phyloP scores from a whole-genome alignment of 495 filamentous ascomycete genomes.

The Aspergillus asperescens region DNA sequence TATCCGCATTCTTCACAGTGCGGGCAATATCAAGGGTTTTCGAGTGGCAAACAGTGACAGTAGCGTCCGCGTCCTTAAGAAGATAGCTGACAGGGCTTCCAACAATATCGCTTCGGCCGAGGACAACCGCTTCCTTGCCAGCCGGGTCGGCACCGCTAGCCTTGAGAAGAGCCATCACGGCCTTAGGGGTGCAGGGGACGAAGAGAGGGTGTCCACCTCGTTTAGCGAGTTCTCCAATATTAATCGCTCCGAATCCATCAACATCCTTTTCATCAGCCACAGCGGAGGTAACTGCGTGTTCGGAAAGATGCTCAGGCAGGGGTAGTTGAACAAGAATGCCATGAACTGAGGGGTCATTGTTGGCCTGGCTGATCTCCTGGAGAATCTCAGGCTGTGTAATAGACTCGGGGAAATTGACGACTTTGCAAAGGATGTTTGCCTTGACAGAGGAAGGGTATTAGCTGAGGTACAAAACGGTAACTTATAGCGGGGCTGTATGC shows the following conservation, averaged over 20 bases:
- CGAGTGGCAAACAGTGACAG: constrained; percentile 94
- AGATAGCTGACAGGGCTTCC: constrained; percentile 94
- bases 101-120: constrained; percentile 94
- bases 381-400: constrained; percentile 83
- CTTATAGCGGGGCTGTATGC: neutral
- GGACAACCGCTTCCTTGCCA: constrained; percentile 91
- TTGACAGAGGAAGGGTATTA: constrained; percentile 31
- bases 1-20: constrained; percentile 77
- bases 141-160: constrained; percentile 75
- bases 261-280: constrained; percentile 95
- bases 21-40: constrained; percentile 67
- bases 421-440: constrained; percentile 83
- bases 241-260: constrained; percentile 88
- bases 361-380: constrained; percentile 71
- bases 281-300: constrained; percentile 81
- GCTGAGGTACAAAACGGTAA: neutral
- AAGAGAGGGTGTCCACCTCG: constrained; percentile 83
- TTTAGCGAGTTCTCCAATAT: constrained; percentile 95
- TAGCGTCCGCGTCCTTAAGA: constrained; percentile 90
- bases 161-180: constrained; percentile 86
- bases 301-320: constrained; percentile 79
- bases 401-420: constrained; percentile 74
- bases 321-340: constrained; percentile 94
- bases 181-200: constrained; percentile 91
- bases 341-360: constrained; percentile 81